These are phyloP conservation scores for Sabuloglossum arenarium DNA, from an alignment of 495 filamentous ascomycete genomes.

Conservation along the genomic window DNA sequence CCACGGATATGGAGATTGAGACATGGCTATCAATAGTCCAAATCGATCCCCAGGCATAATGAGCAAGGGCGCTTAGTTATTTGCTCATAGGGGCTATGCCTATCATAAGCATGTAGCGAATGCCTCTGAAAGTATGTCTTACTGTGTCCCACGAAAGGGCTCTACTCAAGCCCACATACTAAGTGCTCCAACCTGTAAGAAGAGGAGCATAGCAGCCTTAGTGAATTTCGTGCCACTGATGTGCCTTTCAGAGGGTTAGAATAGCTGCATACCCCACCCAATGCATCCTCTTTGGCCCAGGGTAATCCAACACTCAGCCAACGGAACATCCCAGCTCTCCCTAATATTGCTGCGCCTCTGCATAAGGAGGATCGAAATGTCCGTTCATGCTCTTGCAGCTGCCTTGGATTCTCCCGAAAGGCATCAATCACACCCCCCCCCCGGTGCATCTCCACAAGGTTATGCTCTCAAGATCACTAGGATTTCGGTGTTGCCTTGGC, in stretches of 20 bases:
- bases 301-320: background rate
- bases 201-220: background rate
- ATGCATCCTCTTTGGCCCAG: constrained; percentile 1
- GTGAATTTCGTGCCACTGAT: background rate
- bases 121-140: constrained; percentile 1
- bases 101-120: background rate
- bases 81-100: background rate
- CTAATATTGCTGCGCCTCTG: constrained; percentile 1
- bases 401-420: background rate
- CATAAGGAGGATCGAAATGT: background rate
- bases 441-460: background rate
- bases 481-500: background rate
- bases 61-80: background rate
- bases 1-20: background rate
- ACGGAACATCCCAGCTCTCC: background rate
- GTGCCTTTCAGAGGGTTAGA: background rate
- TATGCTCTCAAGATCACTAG: background rate
- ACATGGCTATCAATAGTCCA: background rate
- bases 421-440: background rate
- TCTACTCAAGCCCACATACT: background rate
- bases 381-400: background rate
- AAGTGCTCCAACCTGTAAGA: background rate
- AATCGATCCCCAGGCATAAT: background rate
- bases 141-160: background rate
- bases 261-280: background rate